Evolutionary conservation across 179 eudicot genomes (phyloP), one percentile per base, ranked within the genome.

Genomic region (Patellifolia procumbens): DNA sequence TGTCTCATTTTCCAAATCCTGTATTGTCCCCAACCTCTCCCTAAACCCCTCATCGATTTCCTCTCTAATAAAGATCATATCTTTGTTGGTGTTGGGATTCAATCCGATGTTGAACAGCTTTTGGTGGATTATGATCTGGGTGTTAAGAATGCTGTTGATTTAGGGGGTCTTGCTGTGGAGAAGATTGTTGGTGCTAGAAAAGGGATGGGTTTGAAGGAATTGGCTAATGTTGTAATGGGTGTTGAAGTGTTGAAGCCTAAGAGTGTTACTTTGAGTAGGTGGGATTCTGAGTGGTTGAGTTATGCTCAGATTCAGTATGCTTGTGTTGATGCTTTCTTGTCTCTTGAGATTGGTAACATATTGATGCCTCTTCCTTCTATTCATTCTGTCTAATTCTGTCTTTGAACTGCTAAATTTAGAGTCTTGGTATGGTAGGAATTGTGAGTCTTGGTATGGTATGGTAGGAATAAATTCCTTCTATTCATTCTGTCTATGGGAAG

Each of bases 251-350:
- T 3, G 32, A 88, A 88, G 83, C 88, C 91, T 11, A 86, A 69
- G 63, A 43, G 35, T 1, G 83, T 88, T 20, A 86, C 91, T 5
- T 70, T 83, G 85, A 83, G 91, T 42, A 63, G 80, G 63, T 88
- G 91, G 91, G 89, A 84, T 72, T 43, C 61, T 13, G 81, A 60
- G 43, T 81, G 86, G 82, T 60, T 86, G 76, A 84, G 81, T 59
- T 78, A 49, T 46, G 68, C 59, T 7, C 89, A 88, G 78, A 76
- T 88, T 67, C 81, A 81, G 67, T 86, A 88, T 78, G 91, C 91
- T 60, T 74, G 81, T 73, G 61, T 86, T 81, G 91, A 88, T 86
- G 91, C 91, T 13, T 88, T 52, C 72, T 68, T 84, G 71, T 80
- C 85, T 16, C 83, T 74, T 48, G 80, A 79, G 78, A 80, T 88